Conservation (phyloP, 257 asterid genomes). For the Przewalskia tangutica region DNA sequence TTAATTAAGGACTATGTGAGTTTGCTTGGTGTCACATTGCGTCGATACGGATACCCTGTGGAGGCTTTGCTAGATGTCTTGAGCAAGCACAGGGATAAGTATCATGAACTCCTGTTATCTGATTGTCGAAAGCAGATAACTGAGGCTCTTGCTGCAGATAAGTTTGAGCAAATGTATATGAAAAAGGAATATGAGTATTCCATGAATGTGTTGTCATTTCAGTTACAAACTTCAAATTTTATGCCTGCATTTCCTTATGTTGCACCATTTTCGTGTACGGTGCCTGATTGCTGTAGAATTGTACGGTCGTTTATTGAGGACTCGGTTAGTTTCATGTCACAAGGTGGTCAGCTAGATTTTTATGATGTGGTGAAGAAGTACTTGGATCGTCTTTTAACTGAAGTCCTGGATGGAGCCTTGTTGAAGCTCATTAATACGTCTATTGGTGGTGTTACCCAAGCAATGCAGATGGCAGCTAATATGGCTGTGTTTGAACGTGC, state of each 20-base stretch:
- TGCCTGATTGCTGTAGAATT: constrained; percentile 95
- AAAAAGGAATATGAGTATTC: constrained; percentile 91
- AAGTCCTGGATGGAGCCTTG: constrained; percentile 80
- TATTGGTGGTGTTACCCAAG: constrained; percentile 70
- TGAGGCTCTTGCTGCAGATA: constrained; percentile 85
- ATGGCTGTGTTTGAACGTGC: constrained; percentile 97
- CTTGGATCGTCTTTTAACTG: constrained; percentile 76
- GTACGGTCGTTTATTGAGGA: constrained; percentile 92
- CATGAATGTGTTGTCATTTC: constrained; percentile 89
- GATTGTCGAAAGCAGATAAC: constrained; percentile 87
- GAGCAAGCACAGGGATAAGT: constrained; percentile 91
- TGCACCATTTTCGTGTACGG: constrained; percentile 88
- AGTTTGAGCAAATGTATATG: constrained; percentile 96
- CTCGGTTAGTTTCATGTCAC: constrained; percentile 88
- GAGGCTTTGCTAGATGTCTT: constrained; percentile 88
- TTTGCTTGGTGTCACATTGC: constrained; percentile 86
- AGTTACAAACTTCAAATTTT: constrained; percentile 80
- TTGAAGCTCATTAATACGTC: constrained; percentile 61
- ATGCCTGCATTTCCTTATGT: constrained; percentile 95
- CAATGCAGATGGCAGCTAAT: constrained; percentile 98
- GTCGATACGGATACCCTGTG: constrained; percentile 79
- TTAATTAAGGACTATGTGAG: constrained; percentile 94
- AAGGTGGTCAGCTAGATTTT: constrained; percentile 90
- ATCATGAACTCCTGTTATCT: constrained; percentile 78
- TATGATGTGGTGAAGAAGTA: constrained; percentile 86